Evolutionary conservation across 2,329 filamentous ascomycete species (phyloP), one percentile per base, ranked within the genome.

Genomic region (Ciborinia camelliae): DNA sequence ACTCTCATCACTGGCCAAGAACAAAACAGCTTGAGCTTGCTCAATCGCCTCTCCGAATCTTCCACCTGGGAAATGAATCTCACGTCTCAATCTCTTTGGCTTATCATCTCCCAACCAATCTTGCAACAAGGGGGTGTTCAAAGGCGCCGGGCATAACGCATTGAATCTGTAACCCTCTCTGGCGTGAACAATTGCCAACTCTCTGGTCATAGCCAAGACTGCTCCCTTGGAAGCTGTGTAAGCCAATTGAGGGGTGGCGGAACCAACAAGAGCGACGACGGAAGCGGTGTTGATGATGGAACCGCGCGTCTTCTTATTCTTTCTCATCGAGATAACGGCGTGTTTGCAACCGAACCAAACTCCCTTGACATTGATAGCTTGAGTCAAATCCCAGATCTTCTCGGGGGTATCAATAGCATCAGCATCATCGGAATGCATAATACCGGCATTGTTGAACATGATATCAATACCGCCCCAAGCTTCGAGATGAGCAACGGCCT

Each of bases 371-470:
- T 91, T 92, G 76, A 91, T 90, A 65, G 84, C 85, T 68, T 90
- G 87, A 0, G 89, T 91, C 65, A 90, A 75, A 69, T 92, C 88
- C 89, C 89, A 92, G 76, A 91, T 89, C 74, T 86, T 85, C 77
- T 91, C 89, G 0, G 86, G 82, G 1, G 88, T 91, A 71, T 87
- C 82, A 69, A 90, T 79, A 23, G 89, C 88, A 73, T 86, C 82
- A 4, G 79, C 81, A 68, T 86, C 84, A 65, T 89, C 81, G 28
- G 82, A 82, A 74, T 91, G 89, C 89, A 92, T 91, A 71, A 91
- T 91, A 20, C 89, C 89, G 20, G 89, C 89, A 72, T 92, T 92
- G 81, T 91, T 92, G 83, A 91, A 91, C 71, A 91, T 87, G 72
- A 91, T 81, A 71, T 92, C 89, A 0, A 89, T 76, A 47, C 89